Conservation (phyloP, 2,329 filamentous ascomycete species). For the Diaporthe vexans region DNA sequence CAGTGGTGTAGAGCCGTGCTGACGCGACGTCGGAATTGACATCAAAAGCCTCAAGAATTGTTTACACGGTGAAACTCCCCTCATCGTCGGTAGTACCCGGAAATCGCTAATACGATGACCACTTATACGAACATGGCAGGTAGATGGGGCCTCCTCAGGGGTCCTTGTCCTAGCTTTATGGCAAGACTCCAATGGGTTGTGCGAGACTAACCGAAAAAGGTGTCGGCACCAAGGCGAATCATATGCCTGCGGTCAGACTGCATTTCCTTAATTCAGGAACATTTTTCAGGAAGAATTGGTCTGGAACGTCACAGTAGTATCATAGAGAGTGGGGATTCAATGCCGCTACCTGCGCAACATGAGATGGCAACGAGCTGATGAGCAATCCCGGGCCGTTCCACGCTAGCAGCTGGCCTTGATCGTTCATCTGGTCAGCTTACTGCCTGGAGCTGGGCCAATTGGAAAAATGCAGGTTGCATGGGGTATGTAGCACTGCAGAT, state of each 20-base stretch:
- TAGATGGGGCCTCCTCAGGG: too few species aligned
- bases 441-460: background rate
- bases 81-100: too few species aligned
- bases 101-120: too few species aligned
- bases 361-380: background rate
- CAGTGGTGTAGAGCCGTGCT: too few species aligned
- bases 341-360: background rate
- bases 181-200: background rate
- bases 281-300: background rate
- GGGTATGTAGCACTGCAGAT: conserved; percentile 5
- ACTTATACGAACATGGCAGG: too few species aligned
- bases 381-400: background rate
- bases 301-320: background rate
- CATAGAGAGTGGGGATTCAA: background rate
- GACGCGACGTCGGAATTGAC: too few species aligned
- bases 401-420: background rate
- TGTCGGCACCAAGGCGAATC: background rate
- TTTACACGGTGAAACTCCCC: too few species aligned
- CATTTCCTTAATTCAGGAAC: background rate
- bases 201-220: background rate
- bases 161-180: too few species aligned
- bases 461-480: background rate
- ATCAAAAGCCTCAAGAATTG: too few species aligned
- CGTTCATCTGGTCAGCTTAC: conserved; percentile 12
- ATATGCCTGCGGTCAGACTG: background rate